Percentiles rank a stretch among this genome's conserved stretches.
Conservation (phyloP, 2,329 filamentous ascomycete species). For the Scedosporium boydii region DNA sequence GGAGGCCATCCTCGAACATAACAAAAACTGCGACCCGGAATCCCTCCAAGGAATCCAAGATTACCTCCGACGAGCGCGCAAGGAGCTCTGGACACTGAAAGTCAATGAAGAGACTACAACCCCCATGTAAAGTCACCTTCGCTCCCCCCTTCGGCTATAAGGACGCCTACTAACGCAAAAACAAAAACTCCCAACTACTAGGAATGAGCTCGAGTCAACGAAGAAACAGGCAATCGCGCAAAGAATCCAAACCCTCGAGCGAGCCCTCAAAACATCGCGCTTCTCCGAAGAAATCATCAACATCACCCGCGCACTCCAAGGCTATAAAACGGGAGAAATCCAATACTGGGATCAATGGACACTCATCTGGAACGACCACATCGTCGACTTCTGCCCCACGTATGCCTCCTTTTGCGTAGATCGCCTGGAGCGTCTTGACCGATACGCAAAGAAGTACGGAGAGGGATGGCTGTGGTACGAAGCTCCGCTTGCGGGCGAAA, state of each 20-base stretch:
- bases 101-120: conserved; percentile 11
- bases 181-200: background rate
- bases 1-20: conserved; percentile 19
- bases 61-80: conserved; percentile 10
- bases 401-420: conserved; percentile 28
- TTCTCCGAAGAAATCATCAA: conserved; percentile 28
- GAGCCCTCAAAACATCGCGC: conserved; percentile 19
- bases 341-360: conserved; percentile 28
- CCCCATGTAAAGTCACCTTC: background rate
- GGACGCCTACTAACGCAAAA: background rate
- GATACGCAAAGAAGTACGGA: conserved; percentile 25
- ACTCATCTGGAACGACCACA: conserved; percentile 29
- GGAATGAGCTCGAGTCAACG: conserved; percentile 14
- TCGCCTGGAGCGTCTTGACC: conserved; percentile 27
- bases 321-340: conserved; percentile 30
- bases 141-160: background rate
- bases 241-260: conserved; percentile 22
- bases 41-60: conserved; percentile 14
- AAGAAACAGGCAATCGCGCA: conserved; percentile 19
- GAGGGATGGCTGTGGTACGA: conserved; percentile 37
- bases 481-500: conserved; percentile 23
- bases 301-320: conserved; percentile 30
- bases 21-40: conserved; percentile 10
- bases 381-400: conserved; percentile 28
- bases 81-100: conserved; percentile 18